A percentile compares a stretch with the other conserved stretches of the same genome.
These are phyloP conservation scores for Tieghemostelium lacteum DNA, from an alignment of 78 protist species.

Conservation along the genomic window DNA sequence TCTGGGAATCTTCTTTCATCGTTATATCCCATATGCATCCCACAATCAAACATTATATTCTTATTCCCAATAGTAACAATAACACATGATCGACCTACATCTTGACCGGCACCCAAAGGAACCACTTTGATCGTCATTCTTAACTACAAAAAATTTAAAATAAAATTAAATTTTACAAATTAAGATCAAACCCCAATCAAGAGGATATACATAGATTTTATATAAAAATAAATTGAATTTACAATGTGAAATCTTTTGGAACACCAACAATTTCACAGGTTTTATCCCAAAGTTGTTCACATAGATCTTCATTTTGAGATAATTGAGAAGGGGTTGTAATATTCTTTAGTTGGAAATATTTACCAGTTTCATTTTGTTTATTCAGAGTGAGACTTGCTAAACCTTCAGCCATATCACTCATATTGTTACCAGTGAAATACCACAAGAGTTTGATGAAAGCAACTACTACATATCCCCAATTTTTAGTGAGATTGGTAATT, in stretches of 20 bases:
- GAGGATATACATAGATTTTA: too few species aligned
- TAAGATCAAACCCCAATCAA: too few species aligned
- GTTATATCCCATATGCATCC: conserved; percentile 98
- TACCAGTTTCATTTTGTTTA: conserved; percentile 1
- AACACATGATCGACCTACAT: conserved; percentile 97
- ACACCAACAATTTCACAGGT: too few species aligned
- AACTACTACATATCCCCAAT: neutral
- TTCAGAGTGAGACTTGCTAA: neutral
- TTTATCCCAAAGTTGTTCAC: neutral
- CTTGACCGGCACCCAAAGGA: conserved; percentile 93
- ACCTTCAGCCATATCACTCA: neutral
- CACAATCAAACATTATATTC: conserved; percentile 96
- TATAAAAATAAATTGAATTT: too few species aligned
- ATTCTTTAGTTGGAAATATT: neutral
- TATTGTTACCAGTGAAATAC: neutral
- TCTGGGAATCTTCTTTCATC: conserved; percentile 97
- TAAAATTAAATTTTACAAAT: too few species aligned
- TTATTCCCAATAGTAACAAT: conserved; percentile 92
- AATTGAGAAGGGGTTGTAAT: neutral
- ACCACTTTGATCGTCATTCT: conserved; percentile 76
- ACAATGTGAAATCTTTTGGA: too few species aligned
- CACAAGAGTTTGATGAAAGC: neutral
- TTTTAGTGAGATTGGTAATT: neutral
- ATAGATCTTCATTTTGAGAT: neutral
- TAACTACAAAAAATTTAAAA: too few species aligned